phyloP scores from a whole-genome alignment of 331 rosid genomes.

The Malus hybrid region DNA sequence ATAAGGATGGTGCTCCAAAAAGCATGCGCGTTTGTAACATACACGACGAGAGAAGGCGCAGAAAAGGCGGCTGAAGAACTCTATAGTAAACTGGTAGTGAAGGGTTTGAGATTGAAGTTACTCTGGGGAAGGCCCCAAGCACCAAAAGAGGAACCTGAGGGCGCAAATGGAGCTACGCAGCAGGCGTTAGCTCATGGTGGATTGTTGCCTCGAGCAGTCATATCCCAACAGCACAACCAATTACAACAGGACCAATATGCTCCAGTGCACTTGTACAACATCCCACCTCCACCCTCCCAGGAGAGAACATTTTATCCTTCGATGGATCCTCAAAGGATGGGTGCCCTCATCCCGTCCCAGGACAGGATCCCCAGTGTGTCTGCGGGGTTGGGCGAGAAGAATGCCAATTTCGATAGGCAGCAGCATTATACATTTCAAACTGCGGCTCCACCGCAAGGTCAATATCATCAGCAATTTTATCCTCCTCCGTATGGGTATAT shows the following conservation, averaged over 20 bases:
- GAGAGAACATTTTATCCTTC: constrained; percentile 83
- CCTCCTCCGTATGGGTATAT: constrained; percentile 76
- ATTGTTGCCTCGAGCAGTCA: constrained; percentile 86
- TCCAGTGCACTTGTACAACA: constrained; percentile 50
- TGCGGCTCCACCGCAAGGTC: constrained; percentile 74
- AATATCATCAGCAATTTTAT: constrained; percentile 72
- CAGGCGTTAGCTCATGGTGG: constrained; percentile 81
- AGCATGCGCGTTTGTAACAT: constrained; percentile 90
- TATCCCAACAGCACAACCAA: constrained; percentile 87
- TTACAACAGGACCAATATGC: constrained; percentile 45
- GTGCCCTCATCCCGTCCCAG: constrained; percentile 66
- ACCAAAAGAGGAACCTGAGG: constrained; percentile 60
- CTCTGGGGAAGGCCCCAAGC: constrained; percentile 99
- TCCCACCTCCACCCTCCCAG: constrained; percentile 67
- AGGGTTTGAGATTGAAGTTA: constrained; percentile 84
- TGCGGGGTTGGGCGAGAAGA: constrained; percentile 51
- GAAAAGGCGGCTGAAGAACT: constrained; percentile 97
- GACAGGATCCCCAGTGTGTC: constrained; percentile 63
- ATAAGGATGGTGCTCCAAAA: constrained; percentile 88
- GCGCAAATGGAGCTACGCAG: constrained; percentile 71
- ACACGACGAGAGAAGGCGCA: constrained; percentile 85
- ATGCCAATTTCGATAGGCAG: constrained; percentile 44
- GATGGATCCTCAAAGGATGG: constrained; percentile 99
- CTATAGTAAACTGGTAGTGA: constrained; percentile 76
- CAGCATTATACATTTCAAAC: constrained; percentile 51